Conservation (phyloP, 179 eudicot species). For the Sideroxylon spinosum region DNA sequence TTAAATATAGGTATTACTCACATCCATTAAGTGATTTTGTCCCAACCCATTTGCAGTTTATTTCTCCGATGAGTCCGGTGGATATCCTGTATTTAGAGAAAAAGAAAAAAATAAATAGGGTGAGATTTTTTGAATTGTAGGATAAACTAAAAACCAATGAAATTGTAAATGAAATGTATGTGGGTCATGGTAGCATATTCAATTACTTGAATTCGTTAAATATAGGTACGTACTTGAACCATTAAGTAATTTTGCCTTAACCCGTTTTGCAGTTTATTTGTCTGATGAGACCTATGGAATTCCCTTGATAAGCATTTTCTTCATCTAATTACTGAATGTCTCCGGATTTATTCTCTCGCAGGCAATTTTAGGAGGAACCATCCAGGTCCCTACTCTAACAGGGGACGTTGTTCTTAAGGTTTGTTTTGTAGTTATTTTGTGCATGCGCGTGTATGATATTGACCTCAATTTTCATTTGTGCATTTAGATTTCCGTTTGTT, state of each 20-base stretch:
- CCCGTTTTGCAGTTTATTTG: background rate
- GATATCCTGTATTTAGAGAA: background rate
- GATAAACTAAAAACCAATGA: background rate
- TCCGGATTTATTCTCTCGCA: constrained; percentile 27
- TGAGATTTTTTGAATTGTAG: background rate
- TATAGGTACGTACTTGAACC: background rate
- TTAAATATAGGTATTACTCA: background rate
- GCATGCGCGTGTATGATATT: background rate
- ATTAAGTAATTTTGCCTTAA: background rate
- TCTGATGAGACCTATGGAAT: background rate
- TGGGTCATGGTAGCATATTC: background rate
- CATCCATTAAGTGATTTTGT: no score
- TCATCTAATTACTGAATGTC: constrained; percentile 4
- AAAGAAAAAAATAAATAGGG: background rate
- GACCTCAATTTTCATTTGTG: background rate
- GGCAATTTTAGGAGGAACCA: constrained; percentile 94
- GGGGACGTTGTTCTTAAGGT: constrained; percentile 98
- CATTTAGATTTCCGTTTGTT: background rate
- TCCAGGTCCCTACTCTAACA: constrained; percentile 83
- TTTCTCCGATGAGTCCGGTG: no score
- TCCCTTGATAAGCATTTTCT: background rate
- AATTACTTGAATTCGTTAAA: background rate
- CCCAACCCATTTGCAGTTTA: no score
- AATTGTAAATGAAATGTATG: background rate
- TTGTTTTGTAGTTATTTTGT: background rate